Evolutionary conservation across 169 alveolate genomes (phyloP), one percentile per base, ranked within the genome.

Genomic region (Theileria annulata): DNA sequence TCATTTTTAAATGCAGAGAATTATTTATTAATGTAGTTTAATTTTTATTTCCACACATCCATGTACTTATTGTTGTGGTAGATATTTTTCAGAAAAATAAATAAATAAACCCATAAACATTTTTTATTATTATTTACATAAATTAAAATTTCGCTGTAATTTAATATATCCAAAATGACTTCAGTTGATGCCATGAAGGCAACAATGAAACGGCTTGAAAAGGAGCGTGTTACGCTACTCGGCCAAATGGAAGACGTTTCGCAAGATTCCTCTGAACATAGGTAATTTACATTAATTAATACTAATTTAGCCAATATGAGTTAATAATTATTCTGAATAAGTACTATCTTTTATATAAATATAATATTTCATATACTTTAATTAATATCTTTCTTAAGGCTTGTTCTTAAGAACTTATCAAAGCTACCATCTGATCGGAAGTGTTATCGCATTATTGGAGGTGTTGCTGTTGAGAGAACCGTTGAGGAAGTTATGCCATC

Each of bases 361-460:
- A 31, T 1, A 64, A 15, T 19, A 30, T 51, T 62, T 27, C 12
- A 37, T 37, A 62, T 62, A 33, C 17, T 27, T 27, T 49, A 3
- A 63, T 17, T 51, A 12, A 42, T 21, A 17, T 42, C 71, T 48
- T 58, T 25, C 21, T 42, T 56, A 72, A 92, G 96, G 62, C 87
- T 95, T 49, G 98, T 95, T 28, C 75, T 95, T 51, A 92, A 95
- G 71, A 96, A 95, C 23, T 81, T 92, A 62, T 92, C 81, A 60
- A 87, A 92, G 75, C 90, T 92, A 21, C 94, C 93, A 12, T 85
- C 91, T 6, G 94, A 93, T 48, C 84, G 98, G 51, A 73, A 96
- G 69, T 95, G 97, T 71, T 95, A 88, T 68, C 90, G 97, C 75
- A 92, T 94, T 77, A 88, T 94, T 56, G 97, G 98, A 12, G 95